Evolutionary conservation across 2,329 filamentous ascomycete species (phyloP).

Genomic region (Curvularia verruculosa): DNA sequence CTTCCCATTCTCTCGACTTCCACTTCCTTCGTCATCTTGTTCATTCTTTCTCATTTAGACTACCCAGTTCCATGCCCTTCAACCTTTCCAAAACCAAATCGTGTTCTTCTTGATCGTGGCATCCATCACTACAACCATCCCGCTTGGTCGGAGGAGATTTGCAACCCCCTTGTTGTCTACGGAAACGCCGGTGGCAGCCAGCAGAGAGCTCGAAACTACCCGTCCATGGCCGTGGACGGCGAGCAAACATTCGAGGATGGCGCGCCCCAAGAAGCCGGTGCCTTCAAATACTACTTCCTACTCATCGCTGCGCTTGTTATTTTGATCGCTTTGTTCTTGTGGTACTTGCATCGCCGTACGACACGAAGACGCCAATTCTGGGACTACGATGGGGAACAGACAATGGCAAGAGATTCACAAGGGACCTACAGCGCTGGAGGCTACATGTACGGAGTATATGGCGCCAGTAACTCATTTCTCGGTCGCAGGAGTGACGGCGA

Average conservation of each 20-base stretch:
- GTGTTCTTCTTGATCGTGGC: not conserved
- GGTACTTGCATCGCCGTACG: constrained; percentile 55
- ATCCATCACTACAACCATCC: not conserved
- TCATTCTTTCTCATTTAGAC: not conserved
- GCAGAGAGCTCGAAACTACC: not conserved
- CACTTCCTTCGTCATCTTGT: not conserved
- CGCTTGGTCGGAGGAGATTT: not conserved
- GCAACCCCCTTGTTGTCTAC: not conserved
- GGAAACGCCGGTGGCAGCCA: not conserved
- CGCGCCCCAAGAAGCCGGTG: constrained; percentile 11
- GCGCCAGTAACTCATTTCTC: constrained; percentile 23
- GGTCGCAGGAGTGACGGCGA: constrained; percentile 61
- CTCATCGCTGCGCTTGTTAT: constrained; percentile 62
- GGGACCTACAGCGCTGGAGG: constrained; percentile 42
- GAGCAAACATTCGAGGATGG: not conserved
- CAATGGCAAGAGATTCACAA: constrained; percentile 47
- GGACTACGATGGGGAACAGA: constrained; percentile 38
- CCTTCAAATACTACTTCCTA: constrained; percentile 60
- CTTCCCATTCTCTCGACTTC: not conserved
- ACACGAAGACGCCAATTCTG: constrained; percentile 42
- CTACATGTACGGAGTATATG: constrained; percentile 37
- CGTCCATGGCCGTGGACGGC: not conserved
- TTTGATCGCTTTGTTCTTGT: constrained; percentile 50
- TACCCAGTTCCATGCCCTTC: not conserved
- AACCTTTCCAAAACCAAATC: not conserved